A percentile compares a stretch with the other conserved stretches of the same genome.
These are phyloP conservation scores for Fusarium sacchari DNA, from an alignment of 2,329 filamentous ascomycete species.

Conservation along the genomic window DNA sequence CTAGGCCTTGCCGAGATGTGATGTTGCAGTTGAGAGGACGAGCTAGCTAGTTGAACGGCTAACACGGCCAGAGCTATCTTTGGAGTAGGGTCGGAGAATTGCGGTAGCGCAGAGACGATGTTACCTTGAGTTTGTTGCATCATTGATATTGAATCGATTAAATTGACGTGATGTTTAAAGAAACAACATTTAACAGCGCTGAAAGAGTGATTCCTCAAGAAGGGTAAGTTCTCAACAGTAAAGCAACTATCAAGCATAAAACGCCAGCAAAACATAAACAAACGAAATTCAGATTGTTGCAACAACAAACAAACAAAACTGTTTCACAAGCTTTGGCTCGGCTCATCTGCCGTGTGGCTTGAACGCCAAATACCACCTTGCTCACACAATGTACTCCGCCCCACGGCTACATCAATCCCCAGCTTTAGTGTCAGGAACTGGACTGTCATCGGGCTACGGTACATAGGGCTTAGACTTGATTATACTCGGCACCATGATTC, in stretches of 20 bases:
- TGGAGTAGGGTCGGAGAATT: constrained; percentile 8
- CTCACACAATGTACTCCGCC: constrained; percentile 3
- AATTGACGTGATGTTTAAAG: background rate
- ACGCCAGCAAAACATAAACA: background rate
- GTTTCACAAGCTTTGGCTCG: constrained; percentile 4
- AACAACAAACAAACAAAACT: background rate
- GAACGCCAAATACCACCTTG: background rate
- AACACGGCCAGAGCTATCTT: constrained; percentile 21
- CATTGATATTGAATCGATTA: background rate
- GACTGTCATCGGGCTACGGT: background rate
- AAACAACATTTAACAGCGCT: background rate
- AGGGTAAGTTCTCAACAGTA: background rate
- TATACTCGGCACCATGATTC: background rate
- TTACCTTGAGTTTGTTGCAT: constrained; percentile 6
- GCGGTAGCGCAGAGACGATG: constrained; percentile 8
- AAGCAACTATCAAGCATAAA: background rate
- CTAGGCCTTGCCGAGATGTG: constrained; percentile 4
- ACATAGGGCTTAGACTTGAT: constrained; percentile 21
- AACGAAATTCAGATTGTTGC: background rate
- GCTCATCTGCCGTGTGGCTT: constrained; percentile 22
- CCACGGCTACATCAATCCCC: background rate
- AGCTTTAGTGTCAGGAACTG: constrained; percentile 3
- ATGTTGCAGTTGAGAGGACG: background rate
- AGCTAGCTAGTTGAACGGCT: constrained; percentile 11
- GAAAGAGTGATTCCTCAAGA: background rate